A percentile compares a stretch with the other conserved stretches of the same genome.
These are phyloP conservation scores for Tritrichomonas musculus DNA, from an alignment of 208 protist genomes.

Conservation along the genomic window DNA sequence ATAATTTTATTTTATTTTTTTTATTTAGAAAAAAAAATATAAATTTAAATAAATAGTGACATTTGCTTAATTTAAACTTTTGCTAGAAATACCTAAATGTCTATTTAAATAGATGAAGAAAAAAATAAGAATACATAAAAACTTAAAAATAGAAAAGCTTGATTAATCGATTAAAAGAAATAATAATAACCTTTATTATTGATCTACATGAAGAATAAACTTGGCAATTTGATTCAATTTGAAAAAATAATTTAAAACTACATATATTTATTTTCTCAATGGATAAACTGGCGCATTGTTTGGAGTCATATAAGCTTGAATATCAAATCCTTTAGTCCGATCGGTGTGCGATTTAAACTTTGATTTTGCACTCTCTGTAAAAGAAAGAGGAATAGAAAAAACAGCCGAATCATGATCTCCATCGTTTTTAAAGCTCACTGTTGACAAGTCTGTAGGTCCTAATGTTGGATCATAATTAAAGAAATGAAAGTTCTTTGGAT, in stretches of 20 bases:
- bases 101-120: no score
- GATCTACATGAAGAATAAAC: not conserved
- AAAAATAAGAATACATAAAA: not conserved
- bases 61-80: no score
- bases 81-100: no score
- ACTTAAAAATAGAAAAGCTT: not conserved
- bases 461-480: not conserved
- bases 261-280: not conserved
- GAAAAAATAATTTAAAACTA: not conserved
- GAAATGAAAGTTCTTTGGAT: not conserved
- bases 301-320: not conserved
- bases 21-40: not conserved
- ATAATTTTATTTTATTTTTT: not conserved
- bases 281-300: not conserved
- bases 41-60: no score
- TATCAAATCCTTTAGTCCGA: not conserved
- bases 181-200: not conserved
- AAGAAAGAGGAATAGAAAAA: not conserved
- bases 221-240: not conserved
- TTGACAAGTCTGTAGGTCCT: not conserved
- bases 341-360: not conserved
- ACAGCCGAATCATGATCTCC: not conserved
- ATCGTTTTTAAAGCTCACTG: not conserved
- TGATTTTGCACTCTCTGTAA: not conserved
- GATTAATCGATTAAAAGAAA: not conserved